Percentiles rank a stretch among this genome's conserved stretches.
Evolutionary conservation across 129 eudicot genomes (phyloP).

Genomic region (Pittosporum tobira): DNA sequence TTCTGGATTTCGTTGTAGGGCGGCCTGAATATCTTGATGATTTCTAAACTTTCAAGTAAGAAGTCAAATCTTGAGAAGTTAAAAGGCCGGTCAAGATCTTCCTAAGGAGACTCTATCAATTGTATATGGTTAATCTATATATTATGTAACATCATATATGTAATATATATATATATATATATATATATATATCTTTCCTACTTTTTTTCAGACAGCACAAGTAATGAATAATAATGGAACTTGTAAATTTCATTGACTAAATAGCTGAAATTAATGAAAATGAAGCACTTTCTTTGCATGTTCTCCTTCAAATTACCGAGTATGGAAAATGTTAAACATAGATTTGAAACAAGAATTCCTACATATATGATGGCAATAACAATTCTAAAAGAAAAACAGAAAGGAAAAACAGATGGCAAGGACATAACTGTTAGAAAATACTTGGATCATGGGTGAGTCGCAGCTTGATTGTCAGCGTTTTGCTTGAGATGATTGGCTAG

Average conservation of each 20-base stretch:
- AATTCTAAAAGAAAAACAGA: not conserved
- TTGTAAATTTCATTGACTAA: not conserved
- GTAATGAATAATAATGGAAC: not conserved
- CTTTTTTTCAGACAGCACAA: not conserved
- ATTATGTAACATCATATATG: not conserved
- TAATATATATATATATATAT: not conserved
- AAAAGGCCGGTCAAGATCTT: not conserved
- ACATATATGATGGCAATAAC: too few relatives aligned
- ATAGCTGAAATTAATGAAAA: not conserved
- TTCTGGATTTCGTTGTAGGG: slow-evolving; percentile 31
- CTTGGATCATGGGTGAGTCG: not conserved
- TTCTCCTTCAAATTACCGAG: not conserved
- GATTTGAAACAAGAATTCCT: too few relatives aligned
- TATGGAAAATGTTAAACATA: not conserved
- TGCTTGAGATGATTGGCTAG: slow-evolving; percentile 22
- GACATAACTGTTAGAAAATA: not conserved
- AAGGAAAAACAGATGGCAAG: not conserved
- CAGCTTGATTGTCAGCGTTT: not conserved
- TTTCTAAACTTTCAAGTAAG: not conserved
- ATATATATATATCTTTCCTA: too few relatives aligned
- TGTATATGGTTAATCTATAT: not conserved
- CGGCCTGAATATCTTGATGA: slow-evolving; percentile 18
- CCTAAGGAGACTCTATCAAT: not conserved
- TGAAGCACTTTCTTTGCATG: not conserved
- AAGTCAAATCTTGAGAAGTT: not conserved